Percentiles rank a stretch among this genome's conserved stretches.
These are phyloP conservation scores for Coccomyxa subellipsoidea DNA, from an alignment of 163 green algal species.

Conservation along the genomic window DNA sequence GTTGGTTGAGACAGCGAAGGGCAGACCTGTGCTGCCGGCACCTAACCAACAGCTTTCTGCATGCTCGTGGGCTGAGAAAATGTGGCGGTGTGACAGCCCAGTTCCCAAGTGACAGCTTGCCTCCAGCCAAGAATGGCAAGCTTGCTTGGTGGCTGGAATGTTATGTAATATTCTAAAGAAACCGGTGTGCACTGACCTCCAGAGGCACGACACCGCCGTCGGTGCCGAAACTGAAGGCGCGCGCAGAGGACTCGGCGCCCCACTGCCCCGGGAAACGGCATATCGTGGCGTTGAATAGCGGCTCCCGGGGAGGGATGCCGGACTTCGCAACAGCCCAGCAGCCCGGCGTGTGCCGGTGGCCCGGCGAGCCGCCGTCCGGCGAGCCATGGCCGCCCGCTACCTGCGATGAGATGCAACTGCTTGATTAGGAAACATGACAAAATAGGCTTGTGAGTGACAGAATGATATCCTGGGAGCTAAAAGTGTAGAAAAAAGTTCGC, in stretches of 20 bases:
- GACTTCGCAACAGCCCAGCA: slow-evolving; percentile 64
- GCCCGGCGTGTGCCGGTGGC: slow-evolving; percentile 24
- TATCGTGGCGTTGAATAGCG: slow-evolving; percentile 81
- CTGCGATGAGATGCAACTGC: neutral
- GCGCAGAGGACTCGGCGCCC: neutral
- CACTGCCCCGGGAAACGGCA: slow-evolving; percentile 34
- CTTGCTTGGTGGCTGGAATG: too few relatives aligned
- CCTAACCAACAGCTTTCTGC: too few relatives aligned
- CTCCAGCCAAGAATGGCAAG: too few relatives aligned
- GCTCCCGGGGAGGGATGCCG: slow-evolving; percentile 69
- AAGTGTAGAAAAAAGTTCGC: too few relatives aligned
- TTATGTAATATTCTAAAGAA: too few relatives aligned
- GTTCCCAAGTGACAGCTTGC: too few relatives aligned
- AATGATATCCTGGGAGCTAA: too few relatives aligned
- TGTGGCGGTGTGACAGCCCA: too few relatives aligned
- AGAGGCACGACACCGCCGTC: neutral
- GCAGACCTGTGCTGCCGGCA: too few relatives aligned
- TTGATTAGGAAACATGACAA: neutral
- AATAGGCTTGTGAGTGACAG: too few relatives aligned
- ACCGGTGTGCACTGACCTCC: neutral
- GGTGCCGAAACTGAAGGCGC: neutral
- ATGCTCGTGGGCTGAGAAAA: too few relatives aligned
- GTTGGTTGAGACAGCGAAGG: too few relatives aligned
- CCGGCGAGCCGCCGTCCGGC: slow-evolving; percentile 14
- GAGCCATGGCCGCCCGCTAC: neutral